phyloP scores from a whole-genome alignment of 768 basidiomycete species.

The Rhizopogon roseolus region DNA sequence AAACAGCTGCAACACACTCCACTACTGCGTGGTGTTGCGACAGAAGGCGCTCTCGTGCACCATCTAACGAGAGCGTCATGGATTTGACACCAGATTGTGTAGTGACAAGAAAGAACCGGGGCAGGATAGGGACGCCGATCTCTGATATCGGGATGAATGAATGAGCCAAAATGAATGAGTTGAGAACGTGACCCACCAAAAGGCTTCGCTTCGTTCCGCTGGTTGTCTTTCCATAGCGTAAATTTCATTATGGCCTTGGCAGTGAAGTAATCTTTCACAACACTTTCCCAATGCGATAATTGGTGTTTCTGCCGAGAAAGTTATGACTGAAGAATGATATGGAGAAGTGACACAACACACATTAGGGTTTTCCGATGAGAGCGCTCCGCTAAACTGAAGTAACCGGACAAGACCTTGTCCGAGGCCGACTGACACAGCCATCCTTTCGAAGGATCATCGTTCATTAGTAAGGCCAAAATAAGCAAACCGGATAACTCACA shows the following conservation, averaged over 20 bases:
- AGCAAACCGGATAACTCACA: constrained; percentile 18
- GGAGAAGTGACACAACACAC: constrained; percentile 30
- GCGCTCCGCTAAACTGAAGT: constrained; percentile 64
- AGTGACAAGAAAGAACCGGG: constrained; percentile 82
- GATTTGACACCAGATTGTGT: constrained; percentile 82
- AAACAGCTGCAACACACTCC: constrained; percentile 68
- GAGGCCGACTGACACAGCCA: constrained; percentile 35
- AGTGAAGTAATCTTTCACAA: constrained; percentile 69
- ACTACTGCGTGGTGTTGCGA: constrained; percentile 46
- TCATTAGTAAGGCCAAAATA: not conserved
- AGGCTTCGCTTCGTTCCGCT: constrained; percentile 72
- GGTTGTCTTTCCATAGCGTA: constrained; percentile 86
- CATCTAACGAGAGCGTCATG: constrained; percentile 76
- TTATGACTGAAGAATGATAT: constrained; percentile 3
- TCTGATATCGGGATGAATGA: constrained; percentile 38
- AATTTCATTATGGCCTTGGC: constrained; percentile 70
- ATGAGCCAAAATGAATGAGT: constrained; percentile 3
- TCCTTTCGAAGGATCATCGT: constrained; percentile 12
- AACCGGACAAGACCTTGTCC: constrained; percentile 65
- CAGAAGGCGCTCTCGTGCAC: constrained; percentile 64
- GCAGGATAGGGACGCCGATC: constrained; percentile 74
- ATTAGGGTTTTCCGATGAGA: constrained; percentile 48
- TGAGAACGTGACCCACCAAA: constrained; percentile 48
- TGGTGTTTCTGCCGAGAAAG: constrained; percentile 46
- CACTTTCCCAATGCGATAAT: constrained; percentile 59